A percentile compares a stretch with the other conserved stretches of the same genome.
Conservation (phyloP, 1,284 basidiomycete species). For the Naganishia albida region DNA sequence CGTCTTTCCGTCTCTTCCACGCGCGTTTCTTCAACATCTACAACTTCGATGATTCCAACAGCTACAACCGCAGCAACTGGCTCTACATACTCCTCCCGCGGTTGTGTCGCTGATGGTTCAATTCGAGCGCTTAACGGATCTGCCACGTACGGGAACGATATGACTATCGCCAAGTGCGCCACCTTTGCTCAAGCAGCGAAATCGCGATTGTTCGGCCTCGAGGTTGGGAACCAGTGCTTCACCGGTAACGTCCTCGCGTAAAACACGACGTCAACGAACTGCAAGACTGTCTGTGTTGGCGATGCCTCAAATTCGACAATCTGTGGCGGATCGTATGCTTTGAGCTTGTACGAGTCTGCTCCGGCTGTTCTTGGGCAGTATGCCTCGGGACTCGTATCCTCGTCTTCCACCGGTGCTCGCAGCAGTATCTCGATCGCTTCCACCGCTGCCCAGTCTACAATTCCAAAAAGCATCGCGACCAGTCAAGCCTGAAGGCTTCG, state of each 20-base stretch:
- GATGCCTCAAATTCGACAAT: constrained; percentile 1
- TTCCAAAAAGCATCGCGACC: too few species aligned
- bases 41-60: background rate
- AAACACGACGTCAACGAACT: constrained; percentile 2
- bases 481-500: too few species aligned
- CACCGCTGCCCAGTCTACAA: too few species aligned
- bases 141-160: background rate
- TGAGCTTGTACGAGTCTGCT: background rate
- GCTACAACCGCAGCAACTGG: background rate
- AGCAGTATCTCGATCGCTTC: too few species aligned
- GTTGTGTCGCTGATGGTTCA: constrained; percentile 3
- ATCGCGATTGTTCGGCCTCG: background rate
- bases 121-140: background rate
- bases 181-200: background rate
- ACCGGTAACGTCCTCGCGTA: background rate
- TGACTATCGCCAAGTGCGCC: constrained; percentile 6
- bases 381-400: too few species aligned
- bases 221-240: background rate
- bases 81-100: background rate
- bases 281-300: background rate
- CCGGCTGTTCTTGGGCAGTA: background rate
- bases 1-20: too few species aligned
- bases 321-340: background rate
- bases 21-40: too few species aligned
- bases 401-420: too few species aligned